Base-by-base conservation (phyloP, 2,329 filamentous ascomycete genomes). In the Paraphoma chrysanthemicola region DNA sequence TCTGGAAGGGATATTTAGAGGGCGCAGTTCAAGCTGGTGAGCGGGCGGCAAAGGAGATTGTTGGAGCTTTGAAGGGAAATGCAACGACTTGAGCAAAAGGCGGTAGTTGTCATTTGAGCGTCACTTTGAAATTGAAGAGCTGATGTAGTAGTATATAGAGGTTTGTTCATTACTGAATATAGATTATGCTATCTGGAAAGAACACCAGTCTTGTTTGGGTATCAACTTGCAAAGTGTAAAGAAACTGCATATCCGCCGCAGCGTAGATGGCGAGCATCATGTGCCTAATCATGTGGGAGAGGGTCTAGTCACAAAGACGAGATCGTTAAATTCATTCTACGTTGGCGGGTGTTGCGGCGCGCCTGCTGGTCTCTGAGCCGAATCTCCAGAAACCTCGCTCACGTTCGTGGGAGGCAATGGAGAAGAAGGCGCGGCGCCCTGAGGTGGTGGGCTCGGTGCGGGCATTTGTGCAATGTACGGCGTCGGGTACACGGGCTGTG, bases 281-380 rank as follows among this genome's bases (percentile, higher is more conserved):
- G 5, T 23, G 23, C 23, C 23, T 23, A 23, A 23, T 23, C 23
- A 5, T 5, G 23, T 23, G 23, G 5, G 23, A 5, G 23, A 23
- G 23, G 5, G 23, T 3, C 53, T 62, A 68, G 29, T 61, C 59
- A 43, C 68, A 69, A 14, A 68, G 30, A 36, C 57, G 58, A 56
- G 44, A 33, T 68, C 53, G n/a, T 60, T 60, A 4, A 59, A 49
- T 28, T 65, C 60, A 10, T 59, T 57, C 51, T 60, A 65, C 10
- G 47, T 54, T 1, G 54, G 56, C 4, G 55, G 56, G 2, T 48
- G 42, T 29, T 55, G 52, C 6, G 59, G 43, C 17, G 53, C 44
- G 2, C 49, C 29, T 6, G 56, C n/a, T 30, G 56, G n/a, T 5
- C n/a, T 41, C 9, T 53, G 14, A 14, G 30, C 48, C 6, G 53